Conservation (phyloP, 495 filamentous ascomycete species). For the Penicillium longicatenatum region DNA sequence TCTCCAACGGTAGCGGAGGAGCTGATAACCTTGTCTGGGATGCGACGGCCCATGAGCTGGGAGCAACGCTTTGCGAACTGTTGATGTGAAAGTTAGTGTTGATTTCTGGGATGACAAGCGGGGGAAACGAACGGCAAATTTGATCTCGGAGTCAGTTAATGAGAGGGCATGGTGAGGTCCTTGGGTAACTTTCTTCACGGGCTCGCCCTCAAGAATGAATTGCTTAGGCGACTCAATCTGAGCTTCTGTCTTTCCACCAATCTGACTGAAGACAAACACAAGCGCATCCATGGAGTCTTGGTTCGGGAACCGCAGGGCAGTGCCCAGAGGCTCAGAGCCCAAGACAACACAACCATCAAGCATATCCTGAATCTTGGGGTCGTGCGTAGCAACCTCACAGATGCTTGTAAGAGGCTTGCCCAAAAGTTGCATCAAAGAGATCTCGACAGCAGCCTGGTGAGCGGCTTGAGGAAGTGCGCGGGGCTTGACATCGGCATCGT, state of each 20-base stretch:
- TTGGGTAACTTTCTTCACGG: constrained; percentile 19
- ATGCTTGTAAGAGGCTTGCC: constrained; percentile 34
- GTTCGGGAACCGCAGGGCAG: constrained; percentile 35
- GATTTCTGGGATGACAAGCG: not conserved
- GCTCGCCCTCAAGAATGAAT: constrained; percentile 12
- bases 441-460: constrained; percentile 51
- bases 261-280: constrained; percentile 42
- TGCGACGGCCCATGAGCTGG: constrained; percentile 71
- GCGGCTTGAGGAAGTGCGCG: constrained; percentile 27
- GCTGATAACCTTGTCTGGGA: constrained; percentile 67
- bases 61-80: constrained; percentile 77
- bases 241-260: constrained; percentile 26
- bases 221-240: constrained; percentile 19
- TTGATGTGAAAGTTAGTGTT: not conserved
- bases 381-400: constrained; percentile 33
- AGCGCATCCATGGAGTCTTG: constrained; percentile 32
- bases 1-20: constrained; percentile 53
- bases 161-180: constrained; percentile 39
- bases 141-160: constrained; percentile 59
- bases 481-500: constrained; percentile 12
- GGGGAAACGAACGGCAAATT: constrained; percentile 68
- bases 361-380: constrained; percentile 31
- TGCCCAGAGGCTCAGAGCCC: constrained; percentile 28
- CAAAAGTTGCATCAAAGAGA: constrained; percentile 39
- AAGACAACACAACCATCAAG: constrained; percentile 17